A percentile compares a stretch with the other conserved stretches of the same genome.
These are phyloP conservation scores for Verticillium isaacii DNA, from an alignment of 2,329 filamentous ascomycete species.

Conservation along the genomic window DNA sequence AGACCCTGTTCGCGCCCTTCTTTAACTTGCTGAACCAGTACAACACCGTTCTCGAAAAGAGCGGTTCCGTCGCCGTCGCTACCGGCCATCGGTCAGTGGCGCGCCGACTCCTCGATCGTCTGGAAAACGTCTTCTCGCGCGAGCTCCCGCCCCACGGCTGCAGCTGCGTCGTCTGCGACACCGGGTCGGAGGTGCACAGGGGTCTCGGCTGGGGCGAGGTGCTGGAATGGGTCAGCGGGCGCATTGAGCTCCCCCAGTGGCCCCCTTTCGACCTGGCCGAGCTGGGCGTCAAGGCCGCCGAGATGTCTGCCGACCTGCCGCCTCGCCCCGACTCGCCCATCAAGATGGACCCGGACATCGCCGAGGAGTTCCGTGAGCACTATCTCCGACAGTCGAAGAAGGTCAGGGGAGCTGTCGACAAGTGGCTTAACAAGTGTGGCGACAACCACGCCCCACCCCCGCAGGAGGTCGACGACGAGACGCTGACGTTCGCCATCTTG, in stretches of 20 bases:
- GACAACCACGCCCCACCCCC: constrained; percentile 71
- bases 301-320: constrained; percentile 55
- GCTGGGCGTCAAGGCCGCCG: constrained; percentile 55
- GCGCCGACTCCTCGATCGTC: constrained; percentile 77
- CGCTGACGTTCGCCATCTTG: constrained; percentile 85
- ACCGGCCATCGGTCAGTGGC: constrained; percentile 96
- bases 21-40: constrained; percentile 84
- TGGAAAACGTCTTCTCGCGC: constrained; percentile 91
- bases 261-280: constrained; percentile 75
- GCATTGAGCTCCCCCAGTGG: constrained; percentile 81
- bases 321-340: constrained; percentile 55
- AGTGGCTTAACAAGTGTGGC: constrained; percentile 79
- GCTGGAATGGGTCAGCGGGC: constrained; percentile 84
- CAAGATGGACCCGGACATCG: constrained; percentile 88
- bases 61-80: constrained; percentile 88
- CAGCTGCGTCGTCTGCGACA: constrained; percentile 76
- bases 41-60: constrained; percentile 71
- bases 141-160: constrained; percentile 88
- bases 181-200: constrained; percentile 53
- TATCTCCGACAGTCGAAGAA: constrained; percentile 91
- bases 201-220: constrained; percentile 95
- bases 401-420: constrained; percentile 85
- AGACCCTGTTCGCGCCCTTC: constrained; percentile 76
- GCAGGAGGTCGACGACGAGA: constrained; percentile 90
- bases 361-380: constrained; percentile 87